Base-by-base conservation (phyloP, 169 alveolate species). In the Eimeria brunetti region DNA sequence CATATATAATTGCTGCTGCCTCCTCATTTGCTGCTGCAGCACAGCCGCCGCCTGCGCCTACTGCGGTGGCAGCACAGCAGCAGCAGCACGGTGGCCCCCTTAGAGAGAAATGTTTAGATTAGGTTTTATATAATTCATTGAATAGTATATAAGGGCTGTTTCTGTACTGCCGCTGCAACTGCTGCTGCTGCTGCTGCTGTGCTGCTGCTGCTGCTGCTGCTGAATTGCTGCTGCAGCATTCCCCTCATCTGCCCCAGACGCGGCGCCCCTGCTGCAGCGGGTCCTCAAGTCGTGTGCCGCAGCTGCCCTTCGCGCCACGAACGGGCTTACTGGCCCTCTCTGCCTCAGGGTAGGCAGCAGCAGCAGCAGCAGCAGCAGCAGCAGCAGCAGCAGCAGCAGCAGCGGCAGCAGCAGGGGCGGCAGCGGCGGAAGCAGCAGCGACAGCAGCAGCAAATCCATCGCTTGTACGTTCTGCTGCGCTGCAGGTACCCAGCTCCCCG, bases 161-260 rank as follows among this genome's bases (percentile, higher is more conserved):
- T 1, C 78, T 27, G 78, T 67, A 18, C 53, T 38, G 56, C 51
- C 11, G 56, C 20, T 24, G 44, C 56, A 16, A 38, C 85, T 75
- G 85, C 85, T 69, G 80, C 80, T 69, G 80, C 58, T 75, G 85
- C 85, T 75, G 85, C n/a, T n/a, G n/a, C n/a, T n/a, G n/a, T n/a
- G n/a, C n/a, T n/a, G n/a, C n/a, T n/a, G n/a, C n/a, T n/a, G n/a
- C n/a, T n/a, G n/a, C n/a, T n/a, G n/a, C n/a, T n/a, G n/a, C n/a
- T n/a, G n/a, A n/a, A n/a, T n/a, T n/a, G n/a, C n/a, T n/a, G n/a
- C n/a, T n/a, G n/a, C 85, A 12, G 85, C 85, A 18, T 75, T 75
- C 22, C 58, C 38, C 49, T 38, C 85, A 22, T 67, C 78, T 75
- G 78, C 67, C 67, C 67, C 67, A 67, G 38, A 75, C 58, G 56